These are phyloP conservation scores for Cyclotella cryptica DNA, from an alignment of 108 stramenopile species.

Conservation along the genomic window DNA sequence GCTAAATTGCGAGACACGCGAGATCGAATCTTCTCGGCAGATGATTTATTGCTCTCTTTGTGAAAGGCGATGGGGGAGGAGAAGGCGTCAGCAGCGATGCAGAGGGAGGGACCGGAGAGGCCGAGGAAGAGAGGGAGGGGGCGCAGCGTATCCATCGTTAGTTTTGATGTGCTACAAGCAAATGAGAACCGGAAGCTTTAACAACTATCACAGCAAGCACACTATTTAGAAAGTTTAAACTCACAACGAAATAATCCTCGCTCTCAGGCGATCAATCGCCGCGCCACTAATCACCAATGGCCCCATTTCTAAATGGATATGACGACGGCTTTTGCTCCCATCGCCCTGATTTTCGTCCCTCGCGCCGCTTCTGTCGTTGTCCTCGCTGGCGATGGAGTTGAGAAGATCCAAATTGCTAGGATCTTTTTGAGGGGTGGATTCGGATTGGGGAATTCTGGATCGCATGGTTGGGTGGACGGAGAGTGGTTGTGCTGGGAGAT, in stretches of 20 bases:
- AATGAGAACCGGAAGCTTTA: not conserved
- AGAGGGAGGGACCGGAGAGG: slow-evolving; percentile 68
- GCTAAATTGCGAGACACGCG: slow-evolving; percentile 77
- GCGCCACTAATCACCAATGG: slow-evolving; percentile 49
- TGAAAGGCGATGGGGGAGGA: slow-evolving; percentile 61
- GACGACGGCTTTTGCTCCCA: slow-evolving; percentile 29
- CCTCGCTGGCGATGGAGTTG: slow-evolving; percentile 1
- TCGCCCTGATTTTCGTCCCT: slow-evolving; percentile 9
- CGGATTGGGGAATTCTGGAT: slow-evolving; percentile 10
- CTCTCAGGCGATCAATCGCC: slow-evolving; percentile 47
- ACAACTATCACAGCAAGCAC: not conserved
- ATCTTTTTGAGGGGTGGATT: slow-evolving; percentile 5
- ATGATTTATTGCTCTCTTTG: slow-evolving; percentile 61
- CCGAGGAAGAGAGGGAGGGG: slow-evolving; percentile 79
- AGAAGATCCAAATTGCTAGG: slow-evolving; percentile 14
- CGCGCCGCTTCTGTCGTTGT: not conserved
- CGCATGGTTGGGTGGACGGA: not conserved
- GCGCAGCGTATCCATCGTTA: slow-evolving; percentile 78
- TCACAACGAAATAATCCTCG: slow-evolving; percentile 44
- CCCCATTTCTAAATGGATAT: slow-evolving; percentile 41
- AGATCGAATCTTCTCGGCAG: slow-evolving; percentile 68
- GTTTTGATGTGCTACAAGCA: slow-evolving; percentile 48
- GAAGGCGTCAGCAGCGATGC: slow-evolving; percentile 82
- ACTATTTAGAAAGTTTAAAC: not conserved
- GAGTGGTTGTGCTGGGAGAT: not conserved